These are phyloP conservation scores for Claviceps paspali DNA, from an alignment of 2,329 filamentous ascomycete genomes.

Conservation along the genomic window DNA sequence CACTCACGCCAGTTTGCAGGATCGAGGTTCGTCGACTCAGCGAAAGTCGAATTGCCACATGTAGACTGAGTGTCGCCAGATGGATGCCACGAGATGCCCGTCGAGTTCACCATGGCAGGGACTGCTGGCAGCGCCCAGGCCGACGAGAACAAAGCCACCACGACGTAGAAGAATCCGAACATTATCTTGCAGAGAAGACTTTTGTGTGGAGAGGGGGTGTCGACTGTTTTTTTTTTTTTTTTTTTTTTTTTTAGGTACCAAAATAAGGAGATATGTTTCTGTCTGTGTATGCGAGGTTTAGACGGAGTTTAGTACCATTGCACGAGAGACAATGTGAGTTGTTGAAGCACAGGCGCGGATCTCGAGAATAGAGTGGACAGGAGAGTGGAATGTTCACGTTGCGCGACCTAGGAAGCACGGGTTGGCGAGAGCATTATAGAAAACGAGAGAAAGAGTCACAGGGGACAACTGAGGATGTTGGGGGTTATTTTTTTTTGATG, in stretches of 20 bases:
- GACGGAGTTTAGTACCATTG: not conserved
- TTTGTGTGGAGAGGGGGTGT: not conserved
- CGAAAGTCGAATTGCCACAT: constrained; percentile 14
- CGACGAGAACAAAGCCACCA: not conserved
- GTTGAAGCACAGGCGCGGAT: not conserved
- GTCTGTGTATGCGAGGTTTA: not conserved
- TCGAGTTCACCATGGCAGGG: constrained; percentile 6
- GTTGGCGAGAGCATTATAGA: not conserved
- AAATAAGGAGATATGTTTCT: not conserved
- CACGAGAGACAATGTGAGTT: not conserved
- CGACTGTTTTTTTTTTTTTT: too few relatives aligned
- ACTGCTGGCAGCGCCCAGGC: not conserved
- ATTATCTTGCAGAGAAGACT: not conserved
- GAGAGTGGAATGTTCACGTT: not conserved
- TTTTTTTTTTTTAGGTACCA: too few relatives aligned
- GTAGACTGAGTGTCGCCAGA: constrained; percentile 10
- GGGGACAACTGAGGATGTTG: too few relatives aligned
- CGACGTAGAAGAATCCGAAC: not conserved
- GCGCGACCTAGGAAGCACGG: not conserved
- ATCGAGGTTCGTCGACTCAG: constrained; percentile 7
- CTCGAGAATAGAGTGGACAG: not conserved
- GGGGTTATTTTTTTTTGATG: too few relatives aligned
- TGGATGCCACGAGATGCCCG: constrained; percentile 13
- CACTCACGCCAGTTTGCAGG: constrained; percentile 17
- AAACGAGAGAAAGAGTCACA: too few relatives aligned